Base-by-base conservation (phyloP, 2,329 filamentous ascomycete species). In the Alternaria dauci region DNA sequence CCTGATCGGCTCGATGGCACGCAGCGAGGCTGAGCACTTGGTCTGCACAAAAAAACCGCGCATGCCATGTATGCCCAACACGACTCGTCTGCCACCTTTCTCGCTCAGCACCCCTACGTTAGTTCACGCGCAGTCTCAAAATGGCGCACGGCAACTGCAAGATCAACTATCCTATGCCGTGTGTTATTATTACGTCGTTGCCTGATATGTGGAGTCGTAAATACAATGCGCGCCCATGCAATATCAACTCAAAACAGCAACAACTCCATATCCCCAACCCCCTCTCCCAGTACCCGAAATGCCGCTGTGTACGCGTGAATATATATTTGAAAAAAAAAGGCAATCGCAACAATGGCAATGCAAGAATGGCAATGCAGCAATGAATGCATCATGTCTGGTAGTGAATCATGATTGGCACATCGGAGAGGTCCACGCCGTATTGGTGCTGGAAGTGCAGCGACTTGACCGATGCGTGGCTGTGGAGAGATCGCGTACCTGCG, bases 401-500 rank as follows among this genome's bases (percentile, higher is more conserved):
- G 71, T 32, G 46, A 25, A 50, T 23, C 53, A 77, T 68, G 28
- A 76, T 65, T 14, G 76, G 75, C 20, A 77, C 71, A 59, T 77
- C 73, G 9, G 71, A 72, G 32, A 77, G 54, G 54, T 77, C 74
- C n/a, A 74, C 69, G 8, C 73, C 74, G 38, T 72, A 72, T 52
- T 73, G 66, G 43, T 72, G 61, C 47, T 67, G 69, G 56, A 63
- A 75, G 39, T 69, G 62, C 64, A 73, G 66, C 66, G 70, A 75
- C 68, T 74, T 75, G 28, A 68, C 62, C 59, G 69, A 73, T 8
- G 73, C 71, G 30, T 61, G 60, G 41, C 70, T 76, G 60, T 77
- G 70, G 52, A 71, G 59, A 43, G 71, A 65, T 38, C 78, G 67
- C 12, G 74, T 78, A 9, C 78, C 77, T 38, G 74, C 75, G 66